Evolutionary conservation across 164 flowering plant genomes (phyloP).

Genomic region (Tinospora cordifolia): DNA sequence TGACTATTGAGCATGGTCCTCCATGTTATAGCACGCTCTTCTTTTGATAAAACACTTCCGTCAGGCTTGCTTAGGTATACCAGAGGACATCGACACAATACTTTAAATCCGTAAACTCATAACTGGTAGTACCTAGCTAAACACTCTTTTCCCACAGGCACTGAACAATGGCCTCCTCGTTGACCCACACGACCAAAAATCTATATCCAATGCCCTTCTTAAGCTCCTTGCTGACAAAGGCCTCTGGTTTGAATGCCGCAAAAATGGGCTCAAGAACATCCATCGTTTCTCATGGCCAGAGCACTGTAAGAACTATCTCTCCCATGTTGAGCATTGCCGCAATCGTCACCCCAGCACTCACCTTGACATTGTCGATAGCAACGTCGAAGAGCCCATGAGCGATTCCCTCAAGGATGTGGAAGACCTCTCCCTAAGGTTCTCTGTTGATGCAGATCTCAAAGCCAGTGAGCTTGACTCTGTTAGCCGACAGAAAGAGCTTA

Average conservation of each 20-base stretch:
- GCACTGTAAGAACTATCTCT: constrained; percentile 68
- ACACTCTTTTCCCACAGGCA: constrained; percentile 30
- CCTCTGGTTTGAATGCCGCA: constrained; percentile 62
- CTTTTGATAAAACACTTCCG: neutral
- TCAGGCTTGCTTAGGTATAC: neutral
- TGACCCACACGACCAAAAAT: constrained; percentile 68
- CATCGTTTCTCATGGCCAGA: constrained; percentile 81
- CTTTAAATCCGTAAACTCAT: neutral
- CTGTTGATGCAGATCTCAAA: constrained; percentile 59
- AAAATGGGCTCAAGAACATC: constrained; percentile 61
- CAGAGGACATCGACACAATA: neutral
- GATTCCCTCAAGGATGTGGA: constrained; percentile 72
- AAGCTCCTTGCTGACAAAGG: constrained; percentile 67
- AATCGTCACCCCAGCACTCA: constrained; percentile 57
- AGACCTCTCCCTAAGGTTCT: constrained; percentile 66
- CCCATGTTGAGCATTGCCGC: constrained; percentile 58
- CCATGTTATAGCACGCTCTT: neutral
- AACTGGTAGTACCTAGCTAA: constrained; percentile 3
- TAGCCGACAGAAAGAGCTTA: constrained; percentile 44
- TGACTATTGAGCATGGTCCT: neutral
- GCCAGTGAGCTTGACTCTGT: constrained; percentile 39
- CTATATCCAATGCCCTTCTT: constrained; percentile 64
- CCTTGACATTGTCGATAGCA: constrained; percentile 31
- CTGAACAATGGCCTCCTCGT: constrained; percentile 61
- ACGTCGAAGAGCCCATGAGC: constrained; percentile 64